Percentiles rank a stretch among this genome's conserved stretches.
These are phyloP conservation scores for Arachis hypogaea DNA, from an alignment of 306 rosid species.

Conservation along the genomic window DNA sequence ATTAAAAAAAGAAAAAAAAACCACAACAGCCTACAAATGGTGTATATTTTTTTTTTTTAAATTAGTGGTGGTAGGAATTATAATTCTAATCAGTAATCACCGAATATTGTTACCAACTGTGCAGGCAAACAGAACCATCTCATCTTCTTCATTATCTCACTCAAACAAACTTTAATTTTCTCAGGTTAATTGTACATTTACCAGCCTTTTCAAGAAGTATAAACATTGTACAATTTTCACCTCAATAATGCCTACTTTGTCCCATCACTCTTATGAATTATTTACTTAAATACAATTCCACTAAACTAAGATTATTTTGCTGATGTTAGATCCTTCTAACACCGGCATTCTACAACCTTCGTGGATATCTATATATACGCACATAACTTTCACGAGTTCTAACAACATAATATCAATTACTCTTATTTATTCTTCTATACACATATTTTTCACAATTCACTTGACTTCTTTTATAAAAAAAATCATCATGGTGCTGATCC, in stretches of 20 bases:
- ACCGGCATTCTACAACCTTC: conserved; percentile 7
- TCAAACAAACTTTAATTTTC: too few relatives aligned
- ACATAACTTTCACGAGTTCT: neutral
- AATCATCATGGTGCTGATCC: conserved; percentile 47
- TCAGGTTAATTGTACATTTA: too few relatives aligned
- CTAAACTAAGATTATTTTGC: neutral
- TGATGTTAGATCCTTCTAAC: neutral
- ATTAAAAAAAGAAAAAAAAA: too few relatives aligned
- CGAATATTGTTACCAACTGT: too few relatives aligned
- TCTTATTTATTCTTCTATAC: neutral
- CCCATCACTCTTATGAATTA: neutral
- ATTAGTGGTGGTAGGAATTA: too few relatives aligned
- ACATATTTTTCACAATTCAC: neutral
- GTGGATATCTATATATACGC: neutral
- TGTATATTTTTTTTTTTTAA: too few relatives aligned
- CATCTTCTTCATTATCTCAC: too few relatives aligned
- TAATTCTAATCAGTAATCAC: too few relatives aligned
- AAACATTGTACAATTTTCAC: neutral
- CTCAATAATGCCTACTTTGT: conserved; percentile 30
- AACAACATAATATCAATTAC: neutral
- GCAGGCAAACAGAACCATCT: neutral
- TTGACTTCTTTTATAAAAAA: neutral
- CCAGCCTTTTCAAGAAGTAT: too few relatives aligned
- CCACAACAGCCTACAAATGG: too few relatives aligned
- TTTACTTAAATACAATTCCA: neutral